Percentiles rank a stretch among this genome's conserved stretches.
Conservation (phyloP, 2,329 filamentous ascomycete genomes). For the Trichoderma brevicompactum region DNA sequence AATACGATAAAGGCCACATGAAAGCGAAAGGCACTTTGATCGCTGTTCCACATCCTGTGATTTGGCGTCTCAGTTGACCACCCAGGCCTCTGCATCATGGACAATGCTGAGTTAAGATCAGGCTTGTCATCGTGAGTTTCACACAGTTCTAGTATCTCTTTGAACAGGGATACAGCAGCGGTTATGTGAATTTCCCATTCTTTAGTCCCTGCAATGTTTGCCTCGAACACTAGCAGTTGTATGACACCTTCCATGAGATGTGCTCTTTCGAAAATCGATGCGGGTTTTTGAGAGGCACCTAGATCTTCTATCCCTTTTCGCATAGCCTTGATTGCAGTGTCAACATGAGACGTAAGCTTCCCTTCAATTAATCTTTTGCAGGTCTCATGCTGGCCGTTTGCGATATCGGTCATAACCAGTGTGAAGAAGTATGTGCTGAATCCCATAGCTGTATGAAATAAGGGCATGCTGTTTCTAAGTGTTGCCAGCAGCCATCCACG, state of each 20-base stretch:
- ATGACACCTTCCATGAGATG: slow-evolving; percentile 48
- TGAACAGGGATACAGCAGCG: slow-evolving; percentile 10
- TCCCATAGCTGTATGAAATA: slow-evolving; percentile 55
- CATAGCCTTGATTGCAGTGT: slow-evolving; percentile 9
- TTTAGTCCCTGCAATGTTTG: slow-evolving; percentile 45
- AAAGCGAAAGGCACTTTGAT: slow-evolving; percentile 45
- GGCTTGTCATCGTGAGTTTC: not conserved
- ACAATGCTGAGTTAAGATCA: not conserved
- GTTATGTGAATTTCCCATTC: slow-evolving; percentile 29
- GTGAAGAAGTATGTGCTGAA: slow-evolving; percentile 56
- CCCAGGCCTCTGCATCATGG: slow-evolving; percentile 1
- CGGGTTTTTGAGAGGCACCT: not conserved
- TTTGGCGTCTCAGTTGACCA: not conserved
- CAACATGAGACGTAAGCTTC: slow-evolving; percentile 8
- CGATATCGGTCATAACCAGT: slow-evolving; percentile 37
- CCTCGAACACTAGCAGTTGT: slow-evolving; percentile 52
- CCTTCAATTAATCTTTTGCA: slow-evolving; percentile 1
- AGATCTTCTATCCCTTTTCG: slow-evolving; percentile 11
- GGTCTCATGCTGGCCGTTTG: slow-evolving; percentile 28
- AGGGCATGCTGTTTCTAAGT: slow-evolving; percentile 52
- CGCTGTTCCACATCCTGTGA: slow-evolving; percentile 40
- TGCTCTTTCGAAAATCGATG: slow-evolving; percentile 28
- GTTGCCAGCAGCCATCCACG: slow-evolving; percentile 57
- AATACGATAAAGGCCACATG: slow-evolving; percentile 42
- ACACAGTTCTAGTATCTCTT: not conserved